phyloP scores from a whole-genome alignment of 2,329 filamentous ascomycete genomes.

The Colletotrichum incanum region DNA sequence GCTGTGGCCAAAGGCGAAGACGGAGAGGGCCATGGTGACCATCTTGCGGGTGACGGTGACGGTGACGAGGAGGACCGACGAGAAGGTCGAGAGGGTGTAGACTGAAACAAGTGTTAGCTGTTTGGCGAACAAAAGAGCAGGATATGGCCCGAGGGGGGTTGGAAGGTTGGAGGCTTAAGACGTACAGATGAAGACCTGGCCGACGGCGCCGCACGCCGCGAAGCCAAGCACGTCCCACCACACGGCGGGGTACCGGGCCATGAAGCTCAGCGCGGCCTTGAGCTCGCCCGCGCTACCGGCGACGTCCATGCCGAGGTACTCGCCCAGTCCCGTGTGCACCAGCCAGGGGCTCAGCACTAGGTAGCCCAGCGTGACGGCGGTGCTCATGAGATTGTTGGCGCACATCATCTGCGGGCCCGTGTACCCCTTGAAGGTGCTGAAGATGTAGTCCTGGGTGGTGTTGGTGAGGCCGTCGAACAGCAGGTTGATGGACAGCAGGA shows the following conservation, averaged over 20 bases:
- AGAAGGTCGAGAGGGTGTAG: constrained; percentile 94
- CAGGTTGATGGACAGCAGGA: constrained; percentile 89
- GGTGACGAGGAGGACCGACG: constrained; percentile 91
- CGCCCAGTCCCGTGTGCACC: constrained; percentile 75
- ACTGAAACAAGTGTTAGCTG: constrained; percentile 61
- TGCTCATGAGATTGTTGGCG: constrained; percentile 92
- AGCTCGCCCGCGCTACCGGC: constrained; percentile 82
- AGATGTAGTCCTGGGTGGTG: constrained; percentile 96
- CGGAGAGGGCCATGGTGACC: constrained; percentile 98
- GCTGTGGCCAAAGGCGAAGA: constrained; percentile 93
- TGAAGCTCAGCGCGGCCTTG: constrained; percentile 83
- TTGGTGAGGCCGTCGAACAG: constrained; percentile 97
- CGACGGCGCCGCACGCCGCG: constrained; percentile 89
- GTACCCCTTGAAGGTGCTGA: constrained; percentile 83
- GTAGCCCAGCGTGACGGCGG: constrained; percentile 82
- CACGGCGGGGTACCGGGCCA: constrained; percentile 84
- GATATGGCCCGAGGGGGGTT: background rate
- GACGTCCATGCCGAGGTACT: constrained; percentile 77
- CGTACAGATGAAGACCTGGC: constrained; percentile 94
- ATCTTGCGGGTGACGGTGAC: constrained; percentile 99
- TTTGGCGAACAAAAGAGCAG: constrained; percentile 4
- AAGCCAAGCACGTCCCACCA: constrained; percentile 93
- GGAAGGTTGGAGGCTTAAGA: constrained; percentile 41
- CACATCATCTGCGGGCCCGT: constrained; percentile 99
- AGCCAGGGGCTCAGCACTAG: constrained; percentile 85